phyloP scores from a whole-genome alignment of 768 basidiomycete species.

The Hericium alpestre region DNA sequence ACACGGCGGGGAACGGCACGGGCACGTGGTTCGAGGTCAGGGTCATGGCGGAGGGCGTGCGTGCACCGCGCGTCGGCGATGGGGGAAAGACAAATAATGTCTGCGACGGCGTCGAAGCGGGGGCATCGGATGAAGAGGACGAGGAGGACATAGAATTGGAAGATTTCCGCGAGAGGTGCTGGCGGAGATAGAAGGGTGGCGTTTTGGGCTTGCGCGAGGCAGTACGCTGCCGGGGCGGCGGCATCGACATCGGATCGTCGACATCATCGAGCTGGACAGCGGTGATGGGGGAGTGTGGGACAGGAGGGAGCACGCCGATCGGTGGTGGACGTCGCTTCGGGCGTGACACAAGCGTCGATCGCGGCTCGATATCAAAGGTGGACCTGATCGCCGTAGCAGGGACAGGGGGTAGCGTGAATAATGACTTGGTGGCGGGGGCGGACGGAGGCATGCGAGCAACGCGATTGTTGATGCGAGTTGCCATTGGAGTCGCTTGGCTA shows the following conservation, averaged over 20 bases:
- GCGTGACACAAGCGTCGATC: slow-evolving; percentile 26
- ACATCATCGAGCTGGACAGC: slow-evolving; percentile 33
- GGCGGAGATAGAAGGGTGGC: slow-evolving; percentile 43
- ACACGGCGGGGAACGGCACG: slow-evolving; percentile 47
- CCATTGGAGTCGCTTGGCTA: slow-evolving; percentile 15
- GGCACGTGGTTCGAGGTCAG: slow-evolving; percentile 50
- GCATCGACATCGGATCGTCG: slow-evolving; percentile 10
- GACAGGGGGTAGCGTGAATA: slow-evolving; percentile 16
- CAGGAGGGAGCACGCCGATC: slow-evolving; percentile 53
- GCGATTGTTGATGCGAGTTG: slow-evolving; percentile 14
- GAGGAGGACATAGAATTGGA: slow-evolving; percentile 13
- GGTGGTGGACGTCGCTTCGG: slow-evolving; percentile 51
- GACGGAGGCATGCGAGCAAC: slow-evolving; percentile 2
- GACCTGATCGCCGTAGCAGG: slow-evolving; percentile 43
- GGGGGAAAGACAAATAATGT: slow-evolving; percentile 83
- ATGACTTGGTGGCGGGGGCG: slow-evolving; percentile 7
- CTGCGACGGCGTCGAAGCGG: slow-evolving; percentile 54
- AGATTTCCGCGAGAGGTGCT: slow-evolving; percentile 3
- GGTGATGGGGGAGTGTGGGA: slow-evolving; percentile 61
- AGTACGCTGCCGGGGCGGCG: slow-evolving; percentile 34
- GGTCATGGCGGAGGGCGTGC: slow-evolving; percentile 74
- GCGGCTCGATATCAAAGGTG: slow-evolving; percentile 34
- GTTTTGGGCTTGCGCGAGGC: slow-evolving; percentile 45
- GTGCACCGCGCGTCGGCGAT: slow-evolving; percentile 47
- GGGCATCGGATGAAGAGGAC: slow-evolving; percentile 14